Conservation (phyloP, 768 basidiomycete species). For the Boletus rubescentipes region DNA sequence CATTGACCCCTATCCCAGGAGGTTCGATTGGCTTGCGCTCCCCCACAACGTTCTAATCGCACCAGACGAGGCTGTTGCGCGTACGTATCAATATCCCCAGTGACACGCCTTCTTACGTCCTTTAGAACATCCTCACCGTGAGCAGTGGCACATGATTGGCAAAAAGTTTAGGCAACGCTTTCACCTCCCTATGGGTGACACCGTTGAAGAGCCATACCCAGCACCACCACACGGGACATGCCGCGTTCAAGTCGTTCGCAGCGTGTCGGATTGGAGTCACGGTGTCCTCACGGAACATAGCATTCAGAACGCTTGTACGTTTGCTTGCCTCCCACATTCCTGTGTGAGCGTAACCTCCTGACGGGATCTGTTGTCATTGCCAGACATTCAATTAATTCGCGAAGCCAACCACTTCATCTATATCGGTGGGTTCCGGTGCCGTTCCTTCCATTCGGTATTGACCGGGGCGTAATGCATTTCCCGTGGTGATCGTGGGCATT, state of each 20-base stretch:
- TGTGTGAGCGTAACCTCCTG: neutral
- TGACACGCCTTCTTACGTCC: neutral
- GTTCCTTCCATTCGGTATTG: conserved; percentile 1
- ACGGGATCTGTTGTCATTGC: neutral
- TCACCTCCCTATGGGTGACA: conserved; percentile 45
- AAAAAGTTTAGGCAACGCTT: conserved; percentile 63
- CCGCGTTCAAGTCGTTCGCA: conserved; percentile 79
- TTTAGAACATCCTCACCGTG: conserved; percentile 64
- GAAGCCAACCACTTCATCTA: conserved; percentile 90
- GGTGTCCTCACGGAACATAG: conserved; percentile 88
- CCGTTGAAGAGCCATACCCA: conserved; percentile 41
- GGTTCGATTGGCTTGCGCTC: conserved; percentile 69
- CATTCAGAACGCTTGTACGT: conserved; percentile 91
- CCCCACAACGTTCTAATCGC: conserved; percentile 65
- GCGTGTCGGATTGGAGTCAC: conserved; percentile 92
- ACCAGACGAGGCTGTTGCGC: conserved; percentile 65
- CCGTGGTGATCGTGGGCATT: conserved; percentile 9
- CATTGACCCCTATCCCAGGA: conserved; percentile 33
- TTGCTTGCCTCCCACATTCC: neutral
- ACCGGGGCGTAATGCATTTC: conserved; percentile 10
- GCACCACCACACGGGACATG: conserved; percentile 51
- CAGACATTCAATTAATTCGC: conserved; percentile 76
- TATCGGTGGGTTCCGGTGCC: conserved; percentile 63
- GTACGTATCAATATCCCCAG: conserved; percentile 36
- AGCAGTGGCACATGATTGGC: conserved; percentile 59